A percentile compares a stretch with the other conserved stretches of the same genome.
phyloP scores from a whole-genome alignment of 495 filamentous ascomycete genomes.

The Penicillium pulvis region DNA sequence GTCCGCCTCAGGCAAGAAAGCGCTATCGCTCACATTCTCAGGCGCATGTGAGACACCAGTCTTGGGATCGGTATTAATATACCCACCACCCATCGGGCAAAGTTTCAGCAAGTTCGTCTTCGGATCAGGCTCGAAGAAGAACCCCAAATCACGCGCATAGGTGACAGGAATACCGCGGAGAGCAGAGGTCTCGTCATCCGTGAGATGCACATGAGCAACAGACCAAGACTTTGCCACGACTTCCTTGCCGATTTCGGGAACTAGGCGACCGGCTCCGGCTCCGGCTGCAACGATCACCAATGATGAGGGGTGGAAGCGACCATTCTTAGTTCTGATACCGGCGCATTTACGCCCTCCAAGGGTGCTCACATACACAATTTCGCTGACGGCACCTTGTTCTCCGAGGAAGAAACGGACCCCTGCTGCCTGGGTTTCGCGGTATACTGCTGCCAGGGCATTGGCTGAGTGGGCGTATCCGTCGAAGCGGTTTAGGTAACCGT shows the following conservation, averaged over 20 bases:
- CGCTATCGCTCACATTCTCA: constrained; percentile 32
- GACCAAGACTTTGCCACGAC: constrained; percentile 54
- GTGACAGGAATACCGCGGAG: constrained; percentile 57
- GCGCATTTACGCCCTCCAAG: constrained; percentile 25
- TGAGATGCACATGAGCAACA: constrained; percentile 57
- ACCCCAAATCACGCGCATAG: constrained; percentile 57
- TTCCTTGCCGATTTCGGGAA: constrained; percentile 41
- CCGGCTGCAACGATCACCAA: constrained; percentile 48
- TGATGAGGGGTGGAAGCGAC: constrained; percentile 36
- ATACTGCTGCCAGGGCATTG: constrained; percentile 40
- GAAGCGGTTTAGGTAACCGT: constrained; percentile 56
- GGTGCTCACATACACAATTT: constrained; percentile 30
- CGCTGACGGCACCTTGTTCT: constrained; percentile 26
- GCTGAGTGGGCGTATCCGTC: constrained; percentile 56
- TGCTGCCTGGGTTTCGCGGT: constrained; percentile 25
- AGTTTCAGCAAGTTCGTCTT: constrained; percentile 57
- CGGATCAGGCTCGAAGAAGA: constrained; percentile 61
- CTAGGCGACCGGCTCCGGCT: constrained; percentile 38
- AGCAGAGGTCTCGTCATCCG: constrained; percentile 47
- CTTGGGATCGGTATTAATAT: constrained; percentile 48
- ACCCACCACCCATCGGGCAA: constrained; percentile 55
- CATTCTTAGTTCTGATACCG: constrained; percentile 39
- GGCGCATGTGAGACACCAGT: constrained; percentile 37
- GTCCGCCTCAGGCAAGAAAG: constrained; percentile 51
- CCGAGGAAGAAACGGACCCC: constrained; percentile 45